Evolutionary conservation across 495 filamentous ascomycete genomes (phyloP), one percentile per base, ranked within the genome.

Genomic region (Lasiosphaeria ovina): DNA sequence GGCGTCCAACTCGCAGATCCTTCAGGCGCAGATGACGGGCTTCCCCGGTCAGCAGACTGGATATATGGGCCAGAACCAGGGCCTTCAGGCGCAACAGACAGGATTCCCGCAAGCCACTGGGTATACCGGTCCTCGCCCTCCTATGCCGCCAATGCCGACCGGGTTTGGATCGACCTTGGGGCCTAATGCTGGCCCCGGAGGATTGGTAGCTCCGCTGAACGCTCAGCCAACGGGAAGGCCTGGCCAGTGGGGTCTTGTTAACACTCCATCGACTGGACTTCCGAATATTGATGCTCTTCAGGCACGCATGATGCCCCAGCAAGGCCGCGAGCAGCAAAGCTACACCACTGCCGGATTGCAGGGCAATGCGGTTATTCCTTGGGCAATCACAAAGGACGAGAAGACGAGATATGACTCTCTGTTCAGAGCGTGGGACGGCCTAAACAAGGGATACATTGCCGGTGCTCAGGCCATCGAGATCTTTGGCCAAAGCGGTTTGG

Each of bases 361-460:
- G 35, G 95, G 95, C 52, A 98, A 95, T 78, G 95, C 95, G 7
- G 90, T 87, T 6, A 92, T 99, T 68, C 93, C 95, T 3, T 99
- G 93, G 94, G 94, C 95, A 32, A 93, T 99, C 56, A 99, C 95
- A 7, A 99, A 99, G 73, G 91, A 96, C 63, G 95, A 99, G 74
- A 99, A 99, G 79, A 93, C 90, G 58, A 88, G 94, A 55, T 99
- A 98, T 62, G 95, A 99, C 76, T 85, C 92, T 60, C 80, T 98
- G 12, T 99, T 99, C 80, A 88, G 89, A 51, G 92, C 92, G 9
- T 98, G 95, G 95, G 95, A 99, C 80, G 94, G 94, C 11, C 82
- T 98, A 56, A 86, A 85, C 61, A 97, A 96, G 73, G 95, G 95
- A 0, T 97, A 89, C 58, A 93, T 99, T 67, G 87, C 87, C 54